Base-by-base conservation (phyloP, 306 rosid species). In the Vicia sativa region DNA sequence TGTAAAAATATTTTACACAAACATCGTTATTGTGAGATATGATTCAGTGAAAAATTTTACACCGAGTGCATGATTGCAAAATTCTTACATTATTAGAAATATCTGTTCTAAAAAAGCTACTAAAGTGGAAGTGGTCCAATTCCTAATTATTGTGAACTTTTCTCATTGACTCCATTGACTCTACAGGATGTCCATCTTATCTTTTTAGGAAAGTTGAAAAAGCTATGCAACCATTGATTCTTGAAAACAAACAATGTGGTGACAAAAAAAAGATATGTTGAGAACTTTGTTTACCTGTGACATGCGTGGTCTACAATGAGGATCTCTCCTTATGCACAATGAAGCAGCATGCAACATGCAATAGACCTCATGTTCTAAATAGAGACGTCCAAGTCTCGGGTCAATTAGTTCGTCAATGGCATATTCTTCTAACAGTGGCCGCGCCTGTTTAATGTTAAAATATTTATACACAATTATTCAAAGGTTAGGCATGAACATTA, bases 331-430 rank as follows among this genome's bases (percentile, higher is more conserved):
- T 41, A 95, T 87, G 90, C 99, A 95, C 39, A 90, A 77, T 2
- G 99, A 87, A 14, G 99, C 97, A 7, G 95, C 96, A 34, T 95
- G 95, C 44, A 95, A 60, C 97, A 90, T 95, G 81, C 99, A 90
- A 79, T 79, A 86, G 50, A 85, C 92, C 73, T 95, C 99, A 2
- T 84, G 81, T 78, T 88, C 97, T 44, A 84, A 71, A 67, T 80
- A 92, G 35, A 56, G 81, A 73, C 84, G 81, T 65, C 75, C 92
- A 70, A 95, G 79, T 80, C 89, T 86, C 1, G 97, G 99, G 82
- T 95, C 99, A 67, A 95, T 78, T 65, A 95, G 86, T 75, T 85
- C 96, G 55, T 90, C 95, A 35, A 90, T 78, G 19, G 88, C 95
- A 53, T 78, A 81, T 57, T 95, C 96, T 81, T 87, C 96, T 54